Evolutionary conservation across 2,329 filamentous ascomycete genomes (phyloP), one percentile per base, ranked within the genome.

Genomic region (Penicillium sp.): DNA sequence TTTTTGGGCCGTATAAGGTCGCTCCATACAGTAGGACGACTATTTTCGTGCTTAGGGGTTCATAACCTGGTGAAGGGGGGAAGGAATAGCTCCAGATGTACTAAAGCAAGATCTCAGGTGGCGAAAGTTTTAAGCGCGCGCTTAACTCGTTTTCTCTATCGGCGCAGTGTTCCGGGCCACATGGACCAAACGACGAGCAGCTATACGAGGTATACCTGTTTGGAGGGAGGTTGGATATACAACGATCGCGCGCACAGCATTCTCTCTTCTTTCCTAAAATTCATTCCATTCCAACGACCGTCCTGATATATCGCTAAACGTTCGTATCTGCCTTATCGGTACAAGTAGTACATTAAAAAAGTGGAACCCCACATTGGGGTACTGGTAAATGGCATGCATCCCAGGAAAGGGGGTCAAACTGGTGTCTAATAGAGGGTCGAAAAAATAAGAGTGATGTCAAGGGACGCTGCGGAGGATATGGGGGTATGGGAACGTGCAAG

Each of bases 211-310:
- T 41, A 41, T 41, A 41, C 15, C 35, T 41, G 11, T 17, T 21
- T 21, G 21, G 11, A 3, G 13, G 35, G 13, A 15, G 35, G 35
- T 41, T 1, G 2, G 13, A 15, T 41, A 15, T 15, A 46, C 2
- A 38, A n/a, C 30, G 17, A 50, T 56, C 30, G 45, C 17, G 45
- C 54, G 41, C 26, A 26, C 13, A 55, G 31, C 23, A 23, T 21
- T 9, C 62, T 71, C 69, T 67, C 66, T 67, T 72, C 74, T 19
- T 71, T 72, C 48, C 67, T 70, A 62, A 68, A 52, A 55, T 66
- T 58, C 59, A 49, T 61, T 56, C 62, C 60, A 64, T 68, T 68
- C 66, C 66, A 66, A 66, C 30, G 35, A 47, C 31, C 30, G 53
- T 56, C 59, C 56, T 56, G 64, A 58, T 63, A 61, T 56, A 30